A percentile compares a stretch with the other conserved stretches of the same genome.
These are phyloP conservation scores for Tolypocladium endophyticum DNA, from an alignment of 2,329 filamentous ascomycete genomes.

Conservation along the genomic window DNA sequence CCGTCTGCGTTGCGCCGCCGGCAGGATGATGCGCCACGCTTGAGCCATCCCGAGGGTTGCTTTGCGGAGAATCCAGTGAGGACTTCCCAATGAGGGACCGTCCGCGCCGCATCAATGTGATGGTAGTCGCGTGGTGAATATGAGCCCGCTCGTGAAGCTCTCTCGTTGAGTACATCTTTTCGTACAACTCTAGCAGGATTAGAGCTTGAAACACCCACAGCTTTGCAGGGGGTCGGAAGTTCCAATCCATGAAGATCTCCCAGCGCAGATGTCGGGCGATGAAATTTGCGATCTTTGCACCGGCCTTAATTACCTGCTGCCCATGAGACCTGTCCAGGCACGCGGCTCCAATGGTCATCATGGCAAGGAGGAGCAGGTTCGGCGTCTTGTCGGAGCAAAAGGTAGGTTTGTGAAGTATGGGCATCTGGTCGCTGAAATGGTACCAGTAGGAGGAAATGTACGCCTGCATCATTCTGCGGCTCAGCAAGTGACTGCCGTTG, in stretches of 20 bases:
- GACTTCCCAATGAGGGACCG: conserved; percentile 83
- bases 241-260: conserved; percentile 87
- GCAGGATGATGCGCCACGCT: conserved; percentile 50
- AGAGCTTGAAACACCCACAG: conserved; percentile 93
- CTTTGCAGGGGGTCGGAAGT: conserved; percentile 85
- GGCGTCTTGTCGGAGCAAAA: conserved; percentile 83
- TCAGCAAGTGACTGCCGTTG: conserved; percentile 56
- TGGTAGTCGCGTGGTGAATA: conserved; percentile 91
- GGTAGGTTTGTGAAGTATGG: conserved; percentile 88
- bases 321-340: conserved; percentile 79
- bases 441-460: conserved; percentile 93
- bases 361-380: conserved; percentile 71
- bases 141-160: conserved; percentile 89
- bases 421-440: conserved; percentile 87
- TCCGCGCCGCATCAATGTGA: conserved; percentile 89
- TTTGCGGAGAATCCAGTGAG: conserved; percentile 69
- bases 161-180: conserved; percentile 95
- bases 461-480: conserved; percentile 88
- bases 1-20: conserved; percentile 52
- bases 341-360: conserved; percentile 87
- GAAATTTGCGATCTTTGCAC: conserved; percentile 80
- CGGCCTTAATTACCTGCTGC: conserved; percentile 59
- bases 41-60: conserved; percentile 48
- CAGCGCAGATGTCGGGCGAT: conserved; percentile 88
- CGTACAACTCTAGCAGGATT: conserved; percentile 80